Conservation (phyloP, 495 filamentous ascomycete genomes). For the Hamigera avellanea region DNA sequence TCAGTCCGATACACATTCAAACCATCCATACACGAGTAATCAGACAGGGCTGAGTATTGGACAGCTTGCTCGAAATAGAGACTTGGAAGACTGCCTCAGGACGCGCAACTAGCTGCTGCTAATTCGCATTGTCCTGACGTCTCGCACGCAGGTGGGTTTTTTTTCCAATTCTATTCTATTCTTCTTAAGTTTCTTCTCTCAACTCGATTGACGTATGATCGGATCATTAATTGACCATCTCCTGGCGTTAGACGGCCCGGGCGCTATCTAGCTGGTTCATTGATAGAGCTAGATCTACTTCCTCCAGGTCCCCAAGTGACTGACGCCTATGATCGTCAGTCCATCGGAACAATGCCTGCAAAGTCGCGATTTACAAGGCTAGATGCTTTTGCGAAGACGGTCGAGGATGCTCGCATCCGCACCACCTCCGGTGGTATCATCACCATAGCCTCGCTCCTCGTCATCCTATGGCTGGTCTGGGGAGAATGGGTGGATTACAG, state of each 20-base stretch:
- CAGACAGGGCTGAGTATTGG: too few relatives aligned
- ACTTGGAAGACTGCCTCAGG: not conserved
- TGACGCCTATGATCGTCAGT: slow-evolving; percentile 16
- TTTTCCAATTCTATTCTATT: not conserved
- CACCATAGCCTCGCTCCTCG: slow-evolving; percentile 76
- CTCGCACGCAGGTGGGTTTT: not conserved
- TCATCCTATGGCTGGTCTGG: slow-evolving; percentile 82
- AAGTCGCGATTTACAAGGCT: slow-evolving; percentile 87
- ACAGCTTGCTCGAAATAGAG: not conserved
- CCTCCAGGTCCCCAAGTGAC: too few relatives aligned
- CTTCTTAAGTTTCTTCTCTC: too few relatives aligned
- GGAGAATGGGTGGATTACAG: slow-evolving; percentile 94
- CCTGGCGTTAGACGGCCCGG: not conserved
- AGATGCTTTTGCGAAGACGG: slow-evolving; percentile 97
- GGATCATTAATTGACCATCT: too few relatives aligned
- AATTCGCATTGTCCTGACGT: not conserved
- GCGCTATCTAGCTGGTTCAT: not conserved
- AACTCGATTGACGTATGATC: too few relatives aligned
- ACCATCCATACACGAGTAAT: too few relatives aligned
- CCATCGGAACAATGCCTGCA: slow-evolving; percentile 31
- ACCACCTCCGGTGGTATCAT: slow-evolving; percentile 96
- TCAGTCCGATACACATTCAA: not conserved
- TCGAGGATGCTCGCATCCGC: slow-evolving; percentile 92
- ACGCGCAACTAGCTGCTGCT: not conserved
- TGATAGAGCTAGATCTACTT: not conserved